Evolutionary conservation across 345 rosid genomes (phyloP), one percentile per base, ranked within the genome.

Genomic region (Populus euphratica): DNA sequence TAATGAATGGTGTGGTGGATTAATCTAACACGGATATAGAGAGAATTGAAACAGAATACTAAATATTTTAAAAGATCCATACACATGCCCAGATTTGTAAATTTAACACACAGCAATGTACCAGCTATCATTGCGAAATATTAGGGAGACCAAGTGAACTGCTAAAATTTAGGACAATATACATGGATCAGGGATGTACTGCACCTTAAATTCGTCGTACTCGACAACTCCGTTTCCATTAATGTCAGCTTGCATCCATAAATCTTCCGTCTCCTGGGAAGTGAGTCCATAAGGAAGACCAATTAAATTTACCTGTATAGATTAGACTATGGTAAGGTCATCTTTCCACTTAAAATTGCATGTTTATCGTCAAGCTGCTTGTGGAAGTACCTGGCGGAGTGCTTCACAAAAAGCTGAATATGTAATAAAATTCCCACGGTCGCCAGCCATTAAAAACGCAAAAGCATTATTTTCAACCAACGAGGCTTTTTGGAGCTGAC

Each of bases 331-430:
- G 69, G 73, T 83, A 59, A 83, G 77, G 27, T n/a, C 47, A 35
- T 73, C 69, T 59, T 20, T 29, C 64, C n/a, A 49, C 16, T 71
- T 17, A 20, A 44, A 33, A 8, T 67, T 20, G 39, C 39, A 72
- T 8, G 36, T 56, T 4, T 59, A 33, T 4, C 25, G 43, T 20
- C 27, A 69, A 80, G 78, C 35, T 47, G 50, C 76, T 62, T 20
- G 38, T 25, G n/a, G 38, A 44, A 49, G 20, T 82, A 92, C 97
- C 93, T 88, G 89, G 63, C 86, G 74, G 69, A 92, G 92, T 52
- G 89, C 94, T 81, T 87, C 89, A 80, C 92, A 89, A 76, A 92
- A 90, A 31, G 80, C 81, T 33, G 93, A 79, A 77, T 89, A 87
- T 11, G 91, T 90, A 43, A 90, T 80, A 64, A 85, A 77, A 84